Evolutionary conservation across 73 alveolate genomes (phyloP).

Genomic region (Blepharisma stoltei): DNA sequence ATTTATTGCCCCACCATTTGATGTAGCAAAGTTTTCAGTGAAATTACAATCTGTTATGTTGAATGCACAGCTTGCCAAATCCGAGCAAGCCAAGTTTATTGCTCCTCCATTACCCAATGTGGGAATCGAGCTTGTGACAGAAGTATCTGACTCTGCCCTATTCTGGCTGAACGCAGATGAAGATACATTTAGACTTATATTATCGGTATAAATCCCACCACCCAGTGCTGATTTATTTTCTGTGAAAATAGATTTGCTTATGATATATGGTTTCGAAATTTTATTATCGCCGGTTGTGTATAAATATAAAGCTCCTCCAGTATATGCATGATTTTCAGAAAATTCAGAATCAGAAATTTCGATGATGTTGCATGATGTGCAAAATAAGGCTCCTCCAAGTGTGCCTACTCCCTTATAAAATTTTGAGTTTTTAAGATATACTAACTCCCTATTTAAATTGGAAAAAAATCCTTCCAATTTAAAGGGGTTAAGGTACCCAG

Average conservation of each 20-base stretch:
- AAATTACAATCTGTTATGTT: neutral
- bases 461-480: too few relatives aligned
- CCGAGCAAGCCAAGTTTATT: neutral
- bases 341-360: too few relatives aligned
- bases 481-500: too few relatives aligned
- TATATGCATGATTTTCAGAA: too few relatives aligned
- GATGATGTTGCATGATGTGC: too few relatives aligned
- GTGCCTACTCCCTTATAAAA: too few relatives aligned
- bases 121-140: too few relatives aligned
- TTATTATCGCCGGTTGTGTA: too few relatives aligned
- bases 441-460: too few relatives aligned
- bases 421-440: too few relatives aligned
- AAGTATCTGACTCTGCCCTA: neutral
- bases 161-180: neutral
- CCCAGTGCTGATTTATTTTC: neutral
- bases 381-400: too few relatives aligned
- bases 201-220: neutral
- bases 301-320: too few relatives aligned
- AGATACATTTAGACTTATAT: neutral
- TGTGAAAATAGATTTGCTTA: neutral
- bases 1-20: constrained; percentile 5
- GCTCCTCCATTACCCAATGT: neutral
- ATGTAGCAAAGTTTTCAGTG: neutral
- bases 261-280: neutral
- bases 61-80: neutral